Base-by-base conservation (phyloP, 192 early-diverging fungal genomes). In the Ambispora gerdemannii region DNA sequence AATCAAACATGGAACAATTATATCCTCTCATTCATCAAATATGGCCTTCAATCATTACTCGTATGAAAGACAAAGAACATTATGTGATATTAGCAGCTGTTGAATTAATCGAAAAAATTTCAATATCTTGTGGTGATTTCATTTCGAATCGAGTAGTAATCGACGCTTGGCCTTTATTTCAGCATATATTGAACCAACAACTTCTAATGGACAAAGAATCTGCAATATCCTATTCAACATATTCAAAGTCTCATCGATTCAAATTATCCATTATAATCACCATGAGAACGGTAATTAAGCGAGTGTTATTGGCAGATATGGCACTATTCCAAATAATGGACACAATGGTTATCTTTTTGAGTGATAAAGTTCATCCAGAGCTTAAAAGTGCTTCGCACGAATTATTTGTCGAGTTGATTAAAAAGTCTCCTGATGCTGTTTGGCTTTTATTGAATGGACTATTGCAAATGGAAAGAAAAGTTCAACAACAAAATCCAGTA, bases 31-130 rank as follows among this genome's bases (percentile, higher is more conserved):
- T 87, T 2, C 74, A 84, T 62, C 70, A 59, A 3, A 64, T 82
- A 19, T 87, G 85, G 85, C 82, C 82, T 0, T 72, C 74, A 0
- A 75, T 83, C n/a, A 64, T 87, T 1, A 71, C 75, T 0, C 71
- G 79, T 7, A 60, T 77, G 30, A 73, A 74, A 17, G 78, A 82
- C 61, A 19, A 51, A 32, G 72, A 77, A 50, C 70, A 70, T 20
- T 76, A 70, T 38, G 78, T 82, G 7, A 53, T 72, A n/a, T 71
- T 80, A 20, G 47, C 74, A 36, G 76, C 81, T 10, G 67, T 50
- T 8, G 22, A 24, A 28, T 65, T 79, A 17, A 69, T 82, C 8
- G 67, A 82, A 55, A 52, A n/a, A 34, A 43, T 82, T 20, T 50
- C 81, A 22, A 61, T 71, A 43, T 28, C 55, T 19, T 74, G 74